phyloP scores from a whole-genome alignment of 1,284 basidiomycete species.

The Fomitopsis schrenkii region DNA sequence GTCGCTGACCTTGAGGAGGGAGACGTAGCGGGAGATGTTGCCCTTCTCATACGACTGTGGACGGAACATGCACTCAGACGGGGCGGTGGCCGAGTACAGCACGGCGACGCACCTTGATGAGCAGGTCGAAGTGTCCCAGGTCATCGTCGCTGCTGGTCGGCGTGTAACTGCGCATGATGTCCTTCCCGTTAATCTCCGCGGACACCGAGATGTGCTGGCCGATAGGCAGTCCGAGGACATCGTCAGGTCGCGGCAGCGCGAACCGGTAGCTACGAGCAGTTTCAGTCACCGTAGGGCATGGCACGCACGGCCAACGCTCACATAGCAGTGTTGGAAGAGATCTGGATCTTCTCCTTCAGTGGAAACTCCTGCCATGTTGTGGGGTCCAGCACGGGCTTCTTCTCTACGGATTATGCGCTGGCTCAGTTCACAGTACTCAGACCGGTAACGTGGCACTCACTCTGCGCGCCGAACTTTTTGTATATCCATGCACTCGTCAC shows the following conservation, averaged over 20 bases:
- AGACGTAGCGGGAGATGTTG: slow-evolving; percentile 89
- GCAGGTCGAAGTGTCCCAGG: slow-evolving; percentile 90
- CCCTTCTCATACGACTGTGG: slow-evolving; percentile 90
- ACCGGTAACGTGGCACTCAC: slow-evolving; percentile 26
- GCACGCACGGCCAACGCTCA: slow-evolving; percentile 34
- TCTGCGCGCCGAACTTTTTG: slow-evolving; percentile 38
- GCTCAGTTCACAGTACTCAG: slow-evolving; percentile 2
- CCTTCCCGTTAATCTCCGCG: slow-evolving; percentile 90
- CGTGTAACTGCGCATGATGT: slow-evolving; percentile 90
- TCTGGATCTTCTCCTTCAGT: slow-evolving; percentile 74
- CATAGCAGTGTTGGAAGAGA: slow-evolving; percentile 97
- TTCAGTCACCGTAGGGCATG: background rate
- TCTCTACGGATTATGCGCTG: slow-evolving; percentile 33
- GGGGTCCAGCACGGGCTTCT: slow-evolving; percentile 69
- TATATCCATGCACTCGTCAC: slow-evolving; percentile 36
- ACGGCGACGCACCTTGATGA: slow-evolving; percentile 76
- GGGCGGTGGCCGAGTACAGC: slow-evolving; percentile 3
- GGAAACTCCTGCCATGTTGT: slow-evolving; percentile 80
- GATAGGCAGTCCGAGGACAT: slow-evolving; percentile 89
- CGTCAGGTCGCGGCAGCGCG: slow-evolving; percentile 66
- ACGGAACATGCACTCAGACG: slow-evolving; percentile 5
- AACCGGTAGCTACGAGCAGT: slow-evolving; percentile 78
- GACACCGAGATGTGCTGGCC: slow-evolving; percentile 95
- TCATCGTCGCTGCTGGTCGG: slow-evolving; percentile 93
- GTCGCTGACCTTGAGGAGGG: slow-evolving; percentile 80